Evolutionary conservation across 306 rosid species (phyloP), one percentile per base, ranked within the genome.

Genomic region (Quercus mongolica): DNA sequence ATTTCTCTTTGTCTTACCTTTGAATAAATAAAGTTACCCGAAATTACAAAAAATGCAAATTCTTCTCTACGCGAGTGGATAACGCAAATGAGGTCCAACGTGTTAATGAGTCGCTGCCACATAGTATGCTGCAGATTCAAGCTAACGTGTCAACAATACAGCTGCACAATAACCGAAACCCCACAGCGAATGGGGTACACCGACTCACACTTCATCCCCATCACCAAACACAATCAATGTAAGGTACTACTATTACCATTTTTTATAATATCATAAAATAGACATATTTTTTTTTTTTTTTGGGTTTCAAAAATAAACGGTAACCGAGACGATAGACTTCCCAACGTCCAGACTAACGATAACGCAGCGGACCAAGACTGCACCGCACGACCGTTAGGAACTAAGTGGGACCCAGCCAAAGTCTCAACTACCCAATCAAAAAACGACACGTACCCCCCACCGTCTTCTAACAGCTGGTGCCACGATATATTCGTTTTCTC

Each of bases 341-440:
- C 51, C 76, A 49, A 83, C 84, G 74, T 80, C 74, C 77, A 41
- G 11, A 57, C 33, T 68, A 26, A 75, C 72, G 44, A 64, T 28
- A 31, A 28, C 68, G 78, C 46, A 9, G 1, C 56, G 55, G 81
- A 73, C 30, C 28, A 26, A 74, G 46, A 63, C 65, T 78, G 81
- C 81, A 68, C 80, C 81, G 59, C 89, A 85, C 85, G 91, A 85
- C 88, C 82, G 86, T 86, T 81, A 44, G 86, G 89, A 86, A 79
- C 7, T n/a, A 3, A 1, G 58, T 81, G 87, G 86, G 83, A 51
- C 88, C 84, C 64, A 12, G 12, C 23, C n/a, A 5, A 59, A 41
- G 14, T 76, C 69, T 26, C 12, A 2, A 6, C 18, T 1, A 13
- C 31, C 86, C 73, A 85, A 74, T 88, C 78, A 70, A 17, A 21